Conservation (phyloP, 805 yeast genomes). For the Tetrapisispora phaffii region DNA sequence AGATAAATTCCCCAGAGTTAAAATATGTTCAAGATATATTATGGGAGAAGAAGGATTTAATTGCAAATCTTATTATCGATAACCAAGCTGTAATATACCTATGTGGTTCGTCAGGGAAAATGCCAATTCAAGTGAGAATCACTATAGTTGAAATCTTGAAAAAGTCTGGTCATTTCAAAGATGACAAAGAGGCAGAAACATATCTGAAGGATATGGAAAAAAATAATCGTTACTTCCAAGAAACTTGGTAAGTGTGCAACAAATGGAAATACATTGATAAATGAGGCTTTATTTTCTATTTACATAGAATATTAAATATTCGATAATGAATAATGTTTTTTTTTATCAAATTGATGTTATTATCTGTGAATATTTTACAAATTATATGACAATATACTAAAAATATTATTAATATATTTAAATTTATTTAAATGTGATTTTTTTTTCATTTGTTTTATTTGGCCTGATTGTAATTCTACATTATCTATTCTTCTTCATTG, state of each 20-base stretch:
- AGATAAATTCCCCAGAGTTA: slow-evolving; percentile 29
- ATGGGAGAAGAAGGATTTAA: slow-evolving; percentile 38
- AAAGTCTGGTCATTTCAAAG: slow-evolving; percentile 33
- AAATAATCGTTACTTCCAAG: slow-evolving; percentile 64
- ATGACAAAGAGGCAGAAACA: slow-evolving; percentile 39
- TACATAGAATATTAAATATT: background rate
- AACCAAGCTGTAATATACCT: slow-evolving; percentile 57
- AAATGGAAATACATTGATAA: background rate
- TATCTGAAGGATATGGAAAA: slow-evolving; percentile 52
- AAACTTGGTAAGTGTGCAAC: slow-evolving; percentile 66
- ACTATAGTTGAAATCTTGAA: slow-evolving; percentile 58
- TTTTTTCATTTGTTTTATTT: background rate
- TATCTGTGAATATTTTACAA: background rate
- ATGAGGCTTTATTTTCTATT: slow-evolving; percentile 1
- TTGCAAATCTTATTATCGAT: slow-evolving; percentile 46
- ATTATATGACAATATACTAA: background rate
- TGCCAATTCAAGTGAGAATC: slow-evolving; percentile 84
- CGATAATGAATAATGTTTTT: too few relatives aligned
- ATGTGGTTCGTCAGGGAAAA: slow-evolving; percentile 89
- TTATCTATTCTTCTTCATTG: slow-evolving; percentile 67
- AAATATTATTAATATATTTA: background rate
- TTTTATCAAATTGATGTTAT: background rate
- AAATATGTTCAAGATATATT: slow-evolving; percentile 76
- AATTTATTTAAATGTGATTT: background rate
- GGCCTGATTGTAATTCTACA: too few relatives aligned